Evolutionary conservation across 257 asterid species (phyloP).

Genomic region (Rhazya stricta): DNA sequence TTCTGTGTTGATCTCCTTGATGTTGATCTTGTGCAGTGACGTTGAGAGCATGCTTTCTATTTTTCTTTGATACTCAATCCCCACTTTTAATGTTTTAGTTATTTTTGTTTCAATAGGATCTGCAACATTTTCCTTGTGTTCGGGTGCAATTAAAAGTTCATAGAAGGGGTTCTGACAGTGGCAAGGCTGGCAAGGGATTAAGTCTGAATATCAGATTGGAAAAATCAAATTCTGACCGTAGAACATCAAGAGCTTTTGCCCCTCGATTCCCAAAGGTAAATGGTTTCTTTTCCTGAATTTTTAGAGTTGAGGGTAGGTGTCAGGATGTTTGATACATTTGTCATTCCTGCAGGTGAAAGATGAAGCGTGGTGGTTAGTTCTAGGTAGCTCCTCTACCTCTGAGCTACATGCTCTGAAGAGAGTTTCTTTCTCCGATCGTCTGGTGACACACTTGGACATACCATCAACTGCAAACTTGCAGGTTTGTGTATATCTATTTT

Average conservation of each 20-base stretch:
- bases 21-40: not conserved
- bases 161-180: conserved; percentile 38
- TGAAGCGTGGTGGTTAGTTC: conserved; percentile 99
- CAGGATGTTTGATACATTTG: conserved; percentile 22
- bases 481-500: conserved; percentile 34
- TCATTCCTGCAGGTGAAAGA: conserved; percentile 63
- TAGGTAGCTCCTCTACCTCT: conserved; percentile 61
- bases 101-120: conserved; percentile 43
- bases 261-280: conserved; percentile 91
- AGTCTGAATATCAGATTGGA: conserved; percentile 65
- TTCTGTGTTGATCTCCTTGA: too few relatives aligned
- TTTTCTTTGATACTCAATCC: not conserved
- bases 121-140: conserved; percentile 66
- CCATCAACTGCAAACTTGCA: conserved; percentile 52
- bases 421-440: conserved; percentile 56
- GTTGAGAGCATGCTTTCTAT: not conserved
- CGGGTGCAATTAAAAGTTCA: conserved; percentile 54
- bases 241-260: conserved; percentile 60
- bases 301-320: not conserved
- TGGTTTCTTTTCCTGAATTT: conserved; percentile 1
- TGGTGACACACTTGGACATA: conserved; percentile 56
- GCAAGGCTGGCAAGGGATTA: conserved; percentile 21
- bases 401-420: conserved; percentile 76
- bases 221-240: conserved; percentile 40
- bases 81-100: not conserved